Conservation (phyloP, 495 filamentous ascomycete species). For the Aspergillus homomorphus region DNA sequence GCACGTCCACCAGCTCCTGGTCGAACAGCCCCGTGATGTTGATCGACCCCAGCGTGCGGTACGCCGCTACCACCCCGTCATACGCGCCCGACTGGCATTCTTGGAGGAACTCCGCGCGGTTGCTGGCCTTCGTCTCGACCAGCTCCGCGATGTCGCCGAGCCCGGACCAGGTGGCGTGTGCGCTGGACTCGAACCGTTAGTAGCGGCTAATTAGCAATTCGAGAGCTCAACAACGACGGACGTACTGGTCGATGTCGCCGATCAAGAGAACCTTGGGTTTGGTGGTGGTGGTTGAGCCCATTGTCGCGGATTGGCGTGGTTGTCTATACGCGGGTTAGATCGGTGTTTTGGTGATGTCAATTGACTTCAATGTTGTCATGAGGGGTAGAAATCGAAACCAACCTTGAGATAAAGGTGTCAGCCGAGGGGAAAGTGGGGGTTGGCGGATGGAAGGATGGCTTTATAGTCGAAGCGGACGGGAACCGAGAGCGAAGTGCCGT, state of each 20-base stretch:
- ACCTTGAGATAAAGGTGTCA: neutral
- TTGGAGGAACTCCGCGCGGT: conserved; percentile 64
- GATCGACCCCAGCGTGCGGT: conserved; percentile 70
- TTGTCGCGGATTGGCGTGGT: conserved; percentile 7
- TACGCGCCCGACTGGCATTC: conserved; percentile 69
- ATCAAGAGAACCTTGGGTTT: conserved; percentile 57
- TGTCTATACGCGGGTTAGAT: neutral
- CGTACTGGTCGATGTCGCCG: conserved; percentile 55
- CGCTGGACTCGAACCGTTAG: conserved; percentile 20
- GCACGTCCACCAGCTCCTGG: conserved; percentile 58
- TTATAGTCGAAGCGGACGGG: neutral
- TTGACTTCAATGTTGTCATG: neutral
- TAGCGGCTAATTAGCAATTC: neutral
- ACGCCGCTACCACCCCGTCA: conserved; percentile 63
- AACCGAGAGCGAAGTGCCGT: no score
- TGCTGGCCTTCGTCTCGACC: conserved; percentile 46
- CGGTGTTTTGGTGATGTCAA: neutral
- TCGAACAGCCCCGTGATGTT: conserved; percentile 59
- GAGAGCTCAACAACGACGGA: conserved; percentile 9
- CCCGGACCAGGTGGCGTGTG: conserved; percentile 47
- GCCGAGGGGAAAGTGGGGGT: neutral
- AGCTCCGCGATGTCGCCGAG: conserved; percentile 51
- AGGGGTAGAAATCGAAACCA: no score
- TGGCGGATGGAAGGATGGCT: neutral
- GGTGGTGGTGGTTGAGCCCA: conserved; percentile 19